A percentile compares a stretch with the other conserved stretches of the same genome.
These are phyloP conservation scores for Beauveria bassiana DNA, from an alignment of 2,329 filamentous ascomycete species.

Conservation along the genomic window DNA sequence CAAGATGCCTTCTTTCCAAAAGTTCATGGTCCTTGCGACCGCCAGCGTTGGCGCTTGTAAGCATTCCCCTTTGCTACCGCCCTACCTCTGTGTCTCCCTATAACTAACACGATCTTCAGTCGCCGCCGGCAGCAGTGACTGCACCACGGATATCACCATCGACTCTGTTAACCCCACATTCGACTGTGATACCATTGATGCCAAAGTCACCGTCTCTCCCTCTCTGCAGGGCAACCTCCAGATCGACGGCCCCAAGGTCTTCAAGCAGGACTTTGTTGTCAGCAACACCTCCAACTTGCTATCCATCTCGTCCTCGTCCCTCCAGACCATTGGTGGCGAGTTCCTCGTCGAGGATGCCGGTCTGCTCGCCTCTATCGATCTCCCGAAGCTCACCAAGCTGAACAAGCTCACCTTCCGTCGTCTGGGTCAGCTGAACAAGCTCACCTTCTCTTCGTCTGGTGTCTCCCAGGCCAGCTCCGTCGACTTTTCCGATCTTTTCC, in stretches of 20 bases:
- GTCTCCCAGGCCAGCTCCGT: slow-evolving; percentile 63
- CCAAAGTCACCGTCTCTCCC: slow-evolving; percentile 57
- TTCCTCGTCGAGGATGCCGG: slow-evolving; percentile 65
- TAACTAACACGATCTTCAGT: neutral
- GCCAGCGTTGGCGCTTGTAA: slow-evolving; percentile 1
- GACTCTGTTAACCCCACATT: slow-evolving; percentile 51
- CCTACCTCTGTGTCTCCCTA: no score
- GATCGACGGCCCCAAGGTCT: slow-evolving; percentile 51
- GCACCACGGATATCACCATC: slow-evolving; percentile 52
- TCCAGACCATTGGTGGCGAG: slow-evolving; percentile 58
- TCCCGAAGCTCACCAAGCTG: slow-evolving; percentile 58
- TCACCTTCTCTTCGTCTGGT: slow-evolving; percentile 43
- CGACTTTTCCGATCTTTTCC: slow-evolving; percentile 76
- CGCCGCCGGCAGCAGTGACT: slow-evolving; percentile 24
- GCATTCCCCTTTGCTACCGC: neutral
- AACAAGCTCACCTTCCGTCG: slow-evolving; percentile 63
- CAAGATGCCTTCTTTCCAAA: slow-evolving; percentile 21
- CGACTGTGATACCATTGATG: slow-evolving; percentile 57
- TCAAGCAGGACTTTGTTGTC: slow-evolving; percentile 51
- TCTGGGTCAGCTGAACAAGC: slow-evolving; percentile 51
- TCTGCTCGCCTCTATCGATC: slow-evolving; percentile 57
- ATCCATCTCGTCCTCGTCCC: slow-evolving; percentile 50
- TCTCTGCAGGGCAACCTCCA: slow-evolving; percentile 48
- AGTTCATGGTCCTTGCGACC: slow-evolving; percentile 18
- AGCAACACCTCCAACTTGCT: slow-evolving; percentile 55